Percentiles rank a stretch among this genome's conserved stretches.
phyloP scores from a whole-genome alignment of 1,284 basidiomycete genomes.

The Cutaneotrichosporon sp. region DNA sequence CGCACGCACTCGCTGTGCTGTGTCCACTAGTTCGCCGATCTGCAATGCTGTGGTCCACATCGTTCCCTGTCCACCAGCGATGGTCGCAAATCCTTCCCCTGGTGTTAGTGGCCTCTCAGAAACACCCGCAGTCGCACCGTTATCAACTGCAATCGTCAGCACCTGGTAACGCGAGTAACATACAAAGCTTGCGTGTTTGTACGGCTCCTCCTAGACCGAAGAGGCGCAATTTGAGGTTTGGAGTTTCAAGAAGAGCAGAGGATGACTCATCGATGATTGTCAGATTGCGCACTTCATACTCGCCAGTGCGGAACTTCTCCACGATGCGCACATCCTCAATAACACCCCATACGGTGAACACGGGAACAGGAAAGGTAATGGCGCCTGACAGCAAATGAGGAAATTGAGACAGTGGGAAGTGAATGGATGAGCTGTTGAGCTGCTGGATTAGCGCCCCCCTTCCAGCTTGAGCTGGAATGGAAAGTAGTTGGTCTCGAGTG shows the following conservation, averaged over 20 bases:
- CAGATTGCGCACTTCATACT: conserved; percentile 78
- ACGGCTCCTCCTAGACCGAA: conserved; percentile 94
- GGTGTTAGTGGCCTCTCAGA: not conserved
- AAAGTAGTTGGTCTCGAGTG: conserved; percentile 73
- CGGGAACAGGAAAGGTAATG: conserved; percentile 80
- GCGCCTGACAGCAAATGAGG: conserved; percentile 83
- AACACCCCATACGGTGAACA: conserved; percentile 95
- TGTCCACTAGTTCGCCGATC: conserved; percentile 96
- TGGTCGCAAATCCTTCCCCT: conserved; percentile 84
- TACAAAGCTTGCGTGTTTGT: conserved; percentile 94
- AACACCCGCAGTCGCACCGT: conserved; percentile 20
- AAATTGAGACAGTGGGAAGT: conserved; percentile 76
- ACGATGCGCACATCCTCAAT: conserved; percentile 92
- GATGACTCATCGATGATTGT: conserved; percentile 92
- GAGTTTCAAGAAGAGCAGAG: conserved; percentile 81
- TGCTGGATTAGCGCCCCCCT: conserved; percentile 50
- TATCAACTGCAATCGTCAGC: conserved; percentile 44
- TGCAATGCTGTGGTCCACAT: conserved; percentile 99
- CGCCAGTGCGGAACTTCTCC: conserved; percentile 81
- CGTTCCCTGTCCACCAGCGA: conserved; percentile 94
- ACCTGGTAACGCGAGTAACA: conserved; percentile 44
- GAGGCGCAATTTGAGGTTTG: conserved; percentile 85
- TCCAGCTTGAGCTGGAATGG: conserved; percentile 56
- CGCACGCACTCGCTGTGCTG: conserved; percentile 72
- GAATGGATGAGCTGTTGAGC: conserved; percentile 53